These are phyloP conservation scores for Sphaerostilbella broomeana DNA, from an alignment of 2,329 filamentous ascomycete species.

Conservation along the genomic window DNA sequence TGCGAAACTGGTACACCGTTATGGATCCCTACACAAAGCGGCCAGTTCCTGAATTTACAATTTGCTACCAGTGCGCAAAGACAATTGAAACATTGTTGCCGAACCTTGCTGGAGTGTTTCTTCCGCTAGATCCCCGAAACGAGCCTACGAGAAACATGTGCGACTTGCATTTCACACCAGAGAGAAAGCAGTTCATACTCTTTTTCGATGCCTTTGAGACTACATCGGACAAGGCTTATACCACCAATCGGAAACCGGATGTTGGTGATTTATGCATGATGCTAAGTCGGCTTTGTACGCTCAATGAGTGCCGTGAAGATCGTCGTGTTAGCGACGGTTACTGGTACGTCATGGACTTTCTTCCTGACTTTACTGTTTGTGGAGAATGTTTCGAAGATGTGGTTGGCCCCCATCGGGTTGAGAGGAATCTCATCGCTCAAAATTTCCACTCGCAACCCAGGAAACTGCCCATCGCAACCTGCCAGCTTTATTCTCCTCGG, in stretches of 20 bases:
- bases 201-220: constrained; percentile 58
- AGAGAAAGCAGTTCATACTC: constrained; percentile 47
- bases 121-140: constrained; percentile 40
- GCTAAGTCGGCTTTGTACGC: constrained; percentile 49
- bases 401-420: constrained; percentile 60
- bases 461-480: constrained; percentile 50
- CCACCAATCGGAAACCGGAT: constrained; percentile 43
- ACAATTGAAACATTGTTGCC: constrained; percentile 70
- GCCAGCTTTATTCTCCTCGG: constrained; percentile 72
- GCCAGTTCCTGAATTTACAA: constrained; percentile 62
- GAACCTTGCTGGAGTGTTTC: constrained; percentile 60
- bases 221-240: constrained; percentile 44
- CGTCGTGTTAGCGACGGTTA: constrained; percentile 52
- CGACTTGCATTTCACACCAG: constrained; percentile 55
- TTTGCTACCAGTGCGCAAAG: constrained; percentile 68
- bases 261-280: constrained; percentile 57
- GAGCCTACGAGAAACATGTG: constrained; percentile 52
- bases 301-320: constrained; percentile 60
- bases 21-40: constrained; percentile 58
- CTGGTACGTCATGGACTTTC: constrained; percentile 72
- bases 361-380: constrained; percentile 78
- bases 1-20: constrained; percentile 69
- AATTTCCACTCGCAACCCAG: constrained; percentile 59
- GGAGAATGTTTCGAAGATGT: constrained; percentile 78
- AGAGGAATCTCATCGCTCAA: constrained; percentile 49